These are phyloP conservation scores for Globisporangium ultimum DNA, from an alignment of 352 stramenopile species.

Conservation along the genomic window DNA sequence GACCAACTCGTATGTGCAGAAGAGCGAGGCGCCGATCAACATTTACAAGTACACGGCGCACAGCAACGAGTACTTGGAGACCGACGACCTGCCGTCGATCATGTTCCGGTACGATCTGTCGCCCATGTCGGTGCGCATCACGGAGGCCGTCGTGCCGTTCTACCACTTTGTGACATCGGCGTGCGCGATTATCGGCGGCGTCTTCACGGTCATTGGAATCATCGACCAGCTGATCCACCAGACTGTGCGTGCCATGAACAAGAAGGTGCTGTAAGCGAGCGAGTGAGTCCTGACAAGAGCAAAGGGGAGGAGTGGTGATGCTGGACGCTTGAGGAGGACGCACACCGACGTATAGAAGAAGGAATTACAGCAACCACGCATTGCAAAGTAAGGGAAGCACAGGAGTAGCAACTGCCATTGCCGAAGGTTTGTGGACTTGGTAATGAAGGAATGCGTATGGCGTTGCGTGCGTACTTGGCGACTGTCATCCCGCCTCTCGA, in stretches of 20 bases:
- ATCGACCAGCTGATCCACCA: constrained; percentile 89
- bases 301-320: background rate
- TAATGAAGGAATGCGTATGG: too few species aligned
- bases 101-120: constrained; percentile 92
- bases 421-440: too few species aligned
- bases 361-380: background rate
- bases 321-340: too few species aligned
- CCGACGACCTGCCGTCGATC: constrained; percentile 79
- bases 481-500: too few species aligned
- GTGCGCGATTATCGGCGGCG: constrained; percentile 94
- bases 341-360: background rate
- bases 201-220: constrained; percentile 95
- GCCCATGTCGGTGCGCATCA: constrained; percentile 94
- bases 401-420: too few species aligned
- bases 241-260: constrained; percentile 82
- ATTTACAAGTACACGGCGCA: constrained; percentile 91
- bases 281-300: background rate
- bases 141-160: constrained; percentile 89
- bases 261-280: constrained; percentile 81
- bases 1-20: constrained; percentile 89
- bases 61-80: constrained; percentile 87
- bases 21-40: constrained; percentile 43
- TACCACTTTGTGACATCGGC: constrained; percentile 96
- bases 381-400: background rate
- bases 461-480: too few species aligned